These are phyloP conservation scores for barrel medic (Medicago truncatula) DNA, from an alignment of 306 rosid species.

Conservation along the genomic window DNA sequence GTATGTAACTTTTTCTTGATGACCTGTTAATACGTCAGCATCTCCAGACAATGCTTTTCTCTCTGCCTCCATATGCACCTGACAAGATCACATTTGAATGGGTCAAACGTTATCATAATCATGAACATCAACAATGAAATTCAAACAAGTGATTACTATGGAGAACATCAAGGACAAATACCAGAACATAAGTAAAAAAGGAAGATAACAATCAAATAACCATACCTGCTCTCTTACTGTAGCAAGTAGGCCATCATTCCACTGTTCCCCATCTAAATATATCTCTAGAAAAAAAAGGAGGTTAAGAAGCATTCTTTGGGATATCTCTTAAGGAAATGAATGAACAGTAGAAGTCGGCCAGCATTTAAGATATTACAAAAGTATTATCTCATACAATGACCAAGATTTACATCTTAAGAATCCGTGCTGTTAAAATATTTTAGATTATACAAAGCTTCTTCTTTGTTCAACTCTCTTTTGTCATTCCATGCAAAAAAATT, in stretches of 20 bases:
- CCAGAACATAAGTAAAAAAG: conserved; percentile 39
- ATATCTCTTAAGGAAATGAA: conserved; percentile 16
- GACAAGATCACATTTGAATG: conserved; percentile 40
- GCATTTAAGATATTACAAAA: conserved; percentile 20
- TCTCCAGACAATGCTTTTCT: conserved; percentile 78
- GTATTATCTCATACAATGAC: conserved; percentile 25
- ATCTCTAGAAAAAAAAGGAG: conserved; percentile 55
- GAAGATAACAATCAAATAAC: conserved; percentile 29
- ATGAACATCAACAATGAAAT: conserved; percentile 35
- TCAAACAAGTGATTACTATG: conserved; percentile 30
- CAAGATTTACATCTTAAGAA: conserved; percentile 27
- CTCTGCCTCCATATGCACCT: conserved; percentile 98
- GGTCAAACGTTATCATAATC: conserved; percentile 37
- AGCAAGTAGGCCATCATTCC: conserved; percentile 96
- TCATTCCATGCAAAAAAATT: conserved; percentile 17
- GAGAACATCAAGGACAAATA: conserved; percentile 39
- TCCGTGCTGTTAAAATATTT: conserved; percentile 29
- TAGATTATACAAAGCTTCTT: conserved; percentile 14
- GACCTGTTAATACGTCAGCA: conserved; percentile 50
- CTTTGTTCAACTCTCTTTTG: conserved; percentile 14
- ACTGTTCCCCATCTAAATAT: conserved; percentile 72
- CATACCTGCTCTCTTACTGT: conserved; percentile 92
- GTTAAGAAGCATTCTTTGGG: conserved; percentile 20
- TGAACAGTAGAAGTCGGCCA: conserved; percentile 13
- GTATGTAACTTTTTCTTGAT: conserved; percentile 78